Conservation (phyloP, 495 filamentous ascomycete species). For the Penicillium lividum region DNA sequence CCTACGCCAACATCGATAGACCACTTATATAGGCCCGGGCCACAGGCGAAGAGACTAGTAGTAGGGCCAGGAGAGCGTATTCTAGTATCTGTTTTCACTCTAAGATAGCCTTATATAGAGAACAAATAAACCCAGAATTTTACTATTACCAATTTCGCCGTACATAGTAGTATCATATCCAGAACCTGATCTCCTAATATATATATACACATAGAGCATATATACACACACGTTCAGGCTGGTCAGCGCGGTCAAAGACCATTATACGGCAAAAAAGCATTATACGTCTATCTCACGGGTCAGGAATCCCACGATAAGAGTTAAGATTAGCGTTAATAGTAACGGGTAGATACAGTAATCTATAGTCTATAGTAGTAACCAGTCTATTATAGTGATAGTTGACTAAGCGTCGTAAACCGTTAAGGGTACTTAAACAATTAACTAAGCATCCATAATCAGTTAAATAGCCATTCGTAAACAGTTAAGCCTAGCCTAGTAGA, state of each 20-base stretch:
- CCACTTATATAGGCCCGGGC: slow-evolving; percentile 2
- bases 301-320: neutral
- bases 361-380: neutral
- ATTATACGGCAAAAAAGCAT: slow-evolving; percentile 3
- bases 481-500: neutral
- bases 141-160: slow-evolving; percentile 2
- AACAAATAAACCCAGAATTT: slow-evolving; percentile 3
- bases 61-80: slow-evolving; percentile 3
- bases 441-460: neutral
- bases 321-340: neutral
- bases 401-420: neutral
- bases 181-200: slow-evolving; percentile 1
- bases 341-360: neutral
- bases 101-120: slow-evolving; percentile 1
- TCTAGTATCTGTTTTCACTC: slow-evolving; percentile 1
- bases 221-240: slow-evolving; percentile 1
- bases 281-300: neutral
- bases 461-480: neutral
- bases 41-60: slow-evolving; percentile 6
- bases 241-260: slow-evolving; percentile 1
- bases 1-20: neutral
- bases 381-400: slow-evolving; percentile 1
- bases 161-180: slow-evolving; percentile 2
- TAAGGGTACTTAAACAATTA: neutral
- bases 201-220: neutral